Evolutionary conservation across 2,329 filamentous ascomycete species (phyloP), one percentile per base, ranked within the genome.

Genomic region (Diaporthe capsici): DNA sequence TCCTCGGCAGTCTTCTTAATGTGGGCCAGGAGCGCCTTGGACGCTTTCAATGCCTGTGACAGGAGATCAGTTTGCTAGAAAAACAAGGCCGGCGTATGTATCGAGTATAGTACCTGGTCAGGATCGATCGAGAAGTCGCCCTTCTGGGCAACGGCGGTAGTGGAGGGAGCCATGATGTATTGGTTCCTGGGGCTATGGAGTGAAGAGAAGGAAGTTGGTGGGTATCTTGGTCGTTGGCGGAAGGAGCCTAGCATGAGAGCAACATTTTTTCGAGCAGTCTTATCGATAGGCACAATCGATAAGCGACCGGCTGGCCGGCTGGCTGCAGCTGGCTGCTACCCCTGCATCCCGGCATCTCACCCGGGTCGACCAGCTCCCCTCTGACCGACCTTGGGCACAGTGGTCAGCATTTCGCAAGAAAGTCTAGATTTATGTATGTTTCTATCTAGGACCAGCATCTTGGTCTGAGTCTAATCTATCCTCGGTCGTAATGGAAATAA

Each of bases 11-110:
- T 85, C 81, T 88, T 90, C 81, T 90, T 89, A 83, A 93, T 91
- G 83, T 92, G 90, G 61, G 87, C 86, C 75, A 93, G 84, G 28
- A 93, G 88, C 42, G 91, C 90, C 81, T 89, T 91, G 78, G 90
- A 91, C 49, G 91, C 91, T 82, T 92, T 92, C 76, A 92, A 82
- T 44, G 88, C 89, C 90, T 92, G 72, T 39, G 22, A 60, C 37
- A 49, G 55, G 28, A 28, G 34, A 55, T 76, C 22, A 76, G 75
- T 57, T 70, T 51, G 42, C 49, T 67, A 70, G 72, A 65, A 63
- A 71, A 39, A 49, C 34, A 28, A 47, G 37, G 49, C 53, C 28
- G 55, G 22, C 13, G 58, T n/a, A 3, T 31, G 37, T 12, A 22
- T 34, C 60, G 72, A 34, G 34, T 20, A 12, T 53, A 78, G 65